Evolutionary conservation across 1,284 basidiomycete genomes (phyloP), one percentile per base, ranked within the genome.

Genomic region (Malassezia japonica): DNA sequence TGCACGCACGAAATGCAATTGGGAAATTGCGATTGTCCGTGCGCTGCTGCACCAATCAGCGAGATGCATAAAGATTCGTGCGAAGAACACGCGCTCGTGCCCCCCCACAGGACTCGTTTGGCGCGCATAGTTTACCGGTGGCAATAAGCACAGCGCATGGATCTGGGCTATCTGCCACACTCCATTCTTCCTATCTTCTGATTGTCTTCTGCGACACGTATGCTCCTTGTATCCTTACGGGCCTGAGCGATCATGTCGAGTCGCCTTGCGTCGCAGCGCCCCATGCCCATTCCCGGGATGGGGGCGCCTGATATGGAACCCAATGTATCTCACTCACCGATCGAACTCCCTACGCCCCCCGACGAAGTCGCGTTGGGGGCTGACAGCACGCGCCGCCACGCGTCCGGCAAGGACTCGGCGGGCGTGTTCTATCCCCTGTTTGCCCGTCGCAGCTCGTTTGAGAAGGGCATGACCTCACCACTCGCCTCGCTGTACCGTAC

Each of bases 271-370:
- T 25, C 31, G 24, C 31, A 44, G 5, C 27, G n/a, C 7, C 56
- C 60, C 6, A 41, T 65, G 34, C 63, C 63, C n/a, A 65, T 65
- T 7, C 65, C 61, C 1, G 50, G 56, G 3, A 21, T 33, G 20
- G 43, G 43, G 7, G 55, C 47, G 10, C 52, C 59, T 2, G 41
- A 45, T 9, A 50, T 48, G 36, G 50, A 35, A 25, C 49, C 55
- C 24, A 56, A 60, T 28, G 43, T 48, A 5, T 66, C 65, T 3
- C 64, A 53, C 23, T 64, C 67, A 7, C 66, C 61, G 15, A 56
- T 55, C 37, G 65, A 69, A 16, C 28, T 69, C 8, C 58, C 66
- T 10, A 70, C 67, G 33, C 67, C 67, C n/a, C 66, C 67, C 10
- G 67, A 70, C 54, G 59, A 54, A 2, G 43, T 62, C 4, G 29